Evolutionary conservation across 805 yeast species (phyloP).

Genomic region (Lachancea cidri): DNA sequence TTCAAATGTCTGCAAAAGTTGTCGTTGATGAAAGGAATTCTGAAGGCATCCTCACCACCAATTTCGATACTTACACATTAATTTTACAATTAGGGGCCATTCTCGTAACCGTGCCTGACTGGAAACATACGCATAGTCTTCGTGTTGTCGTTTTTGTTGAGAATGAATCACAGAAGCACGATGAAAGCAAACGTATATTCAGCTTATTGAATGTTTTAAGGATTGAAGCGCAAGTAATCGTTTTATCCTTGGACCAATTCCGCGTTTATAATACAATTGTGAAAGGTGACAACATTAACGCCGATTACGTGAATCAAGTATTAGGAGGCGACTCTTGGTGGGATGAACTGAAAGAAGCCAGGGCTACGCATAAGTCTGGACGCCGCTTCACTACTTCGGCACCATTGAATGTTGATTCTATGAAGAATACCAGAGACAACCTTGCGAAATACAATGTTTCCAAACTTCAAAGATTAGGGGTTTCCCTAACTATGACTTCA

Average conservation of each 20-base stretch:
- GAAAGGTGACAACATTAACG: conserved; percentile 50
- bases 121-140: conserved; percentile 72
- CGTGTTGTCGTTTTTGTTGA: conserved; percentile 92
- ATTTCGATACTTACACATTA: conserved; percentile 92
- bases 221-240: conserved; percentile 76
- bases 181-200: conserved; percentile 58
- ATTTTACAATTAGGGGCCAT: conserved; percentile 93
- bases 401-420: conserved; percentile 22
- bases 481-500: conserved; percentile 73
- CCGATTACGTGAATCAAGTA: conserved; percentile 44
- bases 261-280: conserved; percentile 69
- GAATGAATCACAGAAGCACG: conserved; percentile 57
- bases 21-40: conserved; percentile 28
- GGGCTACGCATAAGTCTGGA: conserved; percentile 35
- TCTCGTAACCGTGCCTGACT: conserved; percentile 84
- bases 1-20: conserved; percentile 89
- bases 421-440: conserved; percentile 17
- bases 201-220: conserved; percentile 70
- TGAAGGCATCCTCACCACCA: conserved; percentile 73
- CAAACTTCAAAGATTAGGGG: conserved; percentile 68
- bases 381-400: conserved; percentile 31
- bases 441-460: conserved; percentile 42
- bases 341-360: conserved; percentile 58
- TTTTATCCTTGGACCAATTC: conserved; percentile 58
- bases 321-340: conserved; percentile 81